Base-by-base conservation (phyloP, 345 rosid genomes). In the Angophora floribunda region DNA sequence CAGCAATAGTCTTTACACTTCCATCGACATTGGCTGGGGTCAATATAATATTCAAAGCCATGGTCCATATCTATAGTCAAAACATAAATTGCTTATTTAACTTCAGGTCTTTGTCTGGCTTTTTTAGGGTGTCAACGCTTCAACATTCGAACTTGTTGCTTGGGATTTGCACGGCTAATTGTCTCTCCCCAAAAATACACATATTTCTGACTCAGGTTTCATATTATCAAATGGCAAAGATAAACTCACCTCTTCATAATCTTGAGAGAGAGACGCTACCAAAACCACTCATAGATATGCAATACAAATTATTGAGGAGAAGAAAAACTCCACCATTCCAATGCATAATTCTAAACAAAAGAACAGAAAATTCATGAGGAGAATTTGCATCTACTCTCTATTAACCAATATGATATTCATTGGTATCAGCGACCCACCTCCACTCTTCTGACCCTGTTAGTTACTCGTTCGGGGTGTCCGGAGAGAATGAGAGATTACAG, bases 401-500 rank as follows among this genome's bases (percentile, higher is more conserved):
- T 32, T 50, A 85, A 45, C 28, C 59, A 67, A 12, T 16, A 67
- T 7, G 45, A 4, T 9, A 7, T 67, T 8, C 45, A 6, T 32
- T 32, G 79, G 45, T 67, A 19, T 67, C 45, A 8, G 44, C 22
- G 45, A 67, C 22, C 19, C 45, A 7, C 45, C 79, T 32, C 44
- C 6, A 67, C 45, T 67, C 45, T 32, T 63, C 15, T 67, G 36
- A 6, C 79, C 22, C 22, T 7, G 79, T 67, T 15, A 32, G 79
- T 32, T 30, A 67, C 79, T 67, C 79, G 11, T 36, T 36, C 41
- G 4, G 41, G 41, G 41, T 36, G 41, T 59, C 50, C 1, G 12
- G 16, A 11, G 75, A 61, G 10, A 57, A 30, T 85, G 36, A 21
- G 41, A 88, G 87, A 88, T 94, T 91, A 97, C 3, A 95, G 87